Evolutionary conservation across 768 basidiomycete species (phyloP).

Genomic region (Pluteus cervinus): DNA sequence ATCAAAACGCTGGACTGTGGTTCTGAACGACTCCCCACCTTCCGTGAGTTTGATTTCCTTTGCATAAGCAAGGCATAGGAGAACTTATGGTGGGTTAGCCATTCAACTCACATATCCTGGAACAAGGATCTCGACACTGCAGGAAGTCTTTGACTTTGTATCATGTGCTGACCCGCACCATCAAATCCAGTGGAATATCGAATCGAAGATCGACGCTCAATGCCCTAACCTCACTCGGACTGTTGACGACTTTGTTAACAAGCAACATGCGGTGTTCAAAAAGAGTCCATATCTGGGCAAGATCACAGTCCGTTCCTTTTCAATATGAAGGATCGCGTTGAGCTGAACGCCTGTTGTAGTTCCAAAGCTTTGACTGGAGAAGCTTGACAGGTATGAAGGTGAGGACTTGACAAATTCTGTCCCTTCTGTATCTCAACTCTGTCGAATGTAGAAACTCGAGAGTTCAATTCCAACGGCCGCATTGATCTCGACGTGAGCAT

Average conservation of each 20-base stretch:
- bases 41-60: slow-evolving; percentile 37
- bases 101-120: slow-evolving; percentile 62
- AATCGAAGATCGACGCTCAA: slow-evolving; percentile 67
- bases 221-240: slow-evolving; percentile 42
- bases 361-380: slow-evolving; percentile 82
- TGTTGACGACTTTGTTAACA: slow-evolving; percentile 55
- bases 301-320: slow-evolving; percentile 47
- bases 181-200: slow-evolving; percentile 67
- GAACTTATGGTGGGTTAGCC: slow-evolving; percentile 27
- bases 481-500: slow-evolving; percentile 54
- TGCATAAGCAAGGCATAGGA: background rate
- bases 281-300: slow-evolving; percentile 51
- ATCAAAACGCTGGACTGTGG: slow-evolving; percentile 80
- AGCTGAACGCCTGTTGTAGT: slow-evolving; percentile 30
- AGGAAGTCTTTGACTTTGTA: slow-evolving; percentile 72
- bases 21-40: slow-evolving; percentile 51
- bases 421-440: too few relatives aligned
- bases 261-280: slow-evolving; percentile 53
- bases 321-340: background rate
- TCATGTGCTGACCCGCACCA: slow-evolving; percentile 64
- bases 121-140: slow-evolving; percentile 65
- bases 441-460: too few relatives aligned
- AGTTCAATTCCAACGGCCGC: slow-evolving; percentile 59
- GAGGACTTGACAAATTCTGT: slow-evolving; percentile 1
- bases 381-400: slow-evolving; percentile 70